These are phyloP conservation scores for Flueggea neowawraea DNA, from an alignment of 441 rosid species.

Conservation along the genomic window DNA sequence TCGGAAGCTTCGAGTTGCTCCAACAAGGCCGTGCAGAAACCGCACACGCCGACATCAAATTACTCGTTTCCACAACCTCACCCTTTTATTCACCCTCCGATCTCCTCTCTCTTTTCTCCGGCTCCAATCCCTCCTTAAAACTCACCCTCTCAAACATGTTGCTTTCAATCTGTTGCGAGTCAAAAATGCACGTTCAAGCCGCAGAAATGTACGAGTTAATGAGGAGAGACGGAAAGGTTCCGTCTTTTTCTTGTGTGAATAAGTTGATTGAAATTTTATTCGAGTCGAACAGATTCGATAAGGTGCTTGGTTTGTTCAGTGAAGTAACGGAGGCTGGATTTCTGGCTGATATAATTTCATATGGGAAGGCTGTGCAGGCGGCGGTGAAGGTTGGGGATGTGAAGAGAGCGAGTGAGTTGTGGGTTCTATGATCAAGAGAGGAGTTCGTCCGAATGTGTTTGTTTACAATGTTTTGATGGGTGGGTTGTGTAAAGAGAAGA, in stretches of 20 bases:
- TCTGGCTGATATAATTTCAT: constrained; percentile 47
- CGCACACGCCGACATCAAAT: constrained; percentile 40
- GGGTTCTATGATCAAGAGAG: constrained; percentile 45
- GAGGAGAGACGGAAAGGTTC: constrained; percentile 43
- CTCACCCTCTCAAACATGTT: constrained; percentile 38
- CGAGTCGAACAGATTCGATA: constrained; percentile 31
- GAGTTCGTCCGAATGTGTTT: constrained; percentile 46
- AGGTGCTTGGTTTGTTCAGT: constrained; percentile 42
- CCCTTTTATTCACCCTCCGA: constrained; percentile 51
- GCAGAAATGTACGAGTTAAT: constrained; percentile 33
- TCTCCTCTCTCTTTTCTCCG: constrained; percentile 46
- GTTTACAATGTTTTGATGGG: constrained; percentile 61
- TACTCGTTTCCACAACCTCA: constrained; percentile 32
- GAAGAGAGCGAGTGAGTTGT: constrained; percentile 48
- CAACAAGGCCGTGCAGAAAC: constrained; percentile 39
- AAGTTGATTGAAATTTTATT: constrained; percentile 42
- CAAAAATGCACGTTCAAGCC: constrained; percentile 46
- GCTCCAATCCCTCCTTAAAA: constrained; percentile 40
- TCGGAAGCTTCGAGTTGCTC: constrained; percentile 45
- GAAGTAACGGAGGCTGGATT: constrained; percentile 43
- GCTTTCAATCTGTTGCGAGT: constrained; percentile 35
- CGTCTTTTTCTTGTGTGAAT: constrained; percentile 39
- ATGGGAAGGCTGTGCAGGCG: constrained; percentile 64
- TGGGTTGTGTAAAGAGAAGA: constrained; percentile 53
- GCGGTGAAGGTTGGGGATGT: constrained; percentile 59